phyloP scores from a whole-genome alignment of 2,329 filamentous ascomycete species.

The Passalora sequoiae region DNA sequence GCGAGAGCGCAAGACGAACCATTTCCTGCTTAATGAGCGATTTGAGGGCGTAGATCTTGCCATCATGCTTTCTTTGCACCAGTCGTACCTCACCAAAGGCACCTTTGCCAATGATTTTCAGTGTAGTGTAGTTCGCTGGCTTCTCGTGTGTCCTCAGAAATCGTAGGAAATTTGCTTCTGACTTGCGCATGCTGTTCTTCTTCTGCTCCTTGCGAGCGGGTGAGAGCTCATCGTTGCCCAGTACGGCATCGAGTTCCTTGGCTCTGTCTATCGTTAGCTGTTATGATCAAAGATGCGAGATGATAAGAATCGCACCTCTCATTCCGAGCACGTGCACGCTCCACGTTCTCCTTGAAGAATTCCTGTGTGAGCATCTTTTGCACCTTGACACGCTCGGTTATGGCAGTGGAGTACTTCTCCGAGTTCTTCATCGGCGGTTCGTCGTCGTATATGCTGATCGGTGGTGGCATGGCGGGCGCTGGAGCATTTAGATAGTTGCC shows the following conservation, averaged over 20 bases:
- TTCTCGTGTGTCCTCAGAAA: conserved; percentile 91
- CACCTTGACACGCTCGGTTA: conserved; percentile 66
- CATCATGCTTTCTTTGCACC: conserved; percentile 91
- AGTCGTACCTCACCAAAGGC: conserved; percentile 98
- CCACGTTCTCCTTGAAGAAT: conserved; percentile 98
- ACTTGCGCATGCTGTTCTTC: conserved; percentile 75
- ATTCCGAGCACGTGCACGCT: conserved; percentile 90
- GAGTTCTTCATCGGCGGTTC: conserved; percentile 73
- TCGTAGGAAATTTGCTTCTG: conserved; percentile 86
- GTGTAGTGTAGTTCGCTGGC: conserved; percentile 88
- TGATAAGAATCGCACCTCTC: conserved; percentile 60
- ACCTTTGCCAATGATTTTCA: conserved; percentile 98
- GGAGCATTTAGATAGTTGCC: conserved; percentile 64
- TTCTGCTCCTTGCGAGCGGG: conserved; percentile 76
- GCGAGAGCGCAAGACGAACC: too few species aligned
- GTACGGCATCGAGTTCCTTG: conserved; percentile 81
- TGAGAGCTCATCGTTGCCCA: conserved; percentile 70
- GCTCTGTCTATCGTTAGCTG: conserved; percentile 55
- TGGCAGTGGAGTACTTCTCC: conserved; percentile 81
- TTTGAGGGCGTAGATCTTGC: conserved; percentile 97
- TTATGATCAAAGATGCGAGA: too few species aligned
- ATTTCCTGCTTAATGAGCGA: conserved; percentile 98
- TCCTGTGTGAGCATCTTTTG: conserved; percentile 62
- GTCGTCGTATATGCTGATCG: conserved; percentile 47
- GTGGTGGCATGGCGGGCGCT: conserved; percentile 44